Evolutionary conservation across 2,329 filamentous ascomycete species (phyloP), one percentile per base, ranked within the genome.

Genomic region (Penicillium sp.): DNA sequence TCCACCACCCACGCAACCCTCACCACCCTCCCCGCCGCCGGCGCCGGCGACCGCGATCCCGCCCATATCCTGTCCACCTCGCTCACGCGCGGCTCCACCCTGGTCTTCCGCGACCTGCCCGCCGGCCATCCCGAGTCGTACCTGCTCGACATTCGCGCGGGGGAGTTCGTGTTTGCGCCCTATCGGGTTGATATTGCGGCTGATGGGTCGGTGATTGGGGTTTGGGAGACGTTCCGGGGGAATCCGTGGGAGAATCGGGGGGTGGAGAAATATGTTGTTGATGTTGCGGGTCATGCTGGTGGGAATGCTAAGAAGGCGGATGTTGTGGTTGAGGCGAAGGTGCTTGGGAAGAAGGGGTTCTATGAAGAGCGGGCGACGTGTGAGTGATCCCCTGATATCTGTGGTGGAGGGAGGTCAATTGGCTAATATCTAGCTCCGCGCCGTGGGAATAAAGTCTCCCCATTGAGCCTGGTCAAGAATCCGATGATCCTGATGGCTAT

Each of bases 401-500:
- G 4, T 6, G 28, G 28, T 31, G 7, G 28, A 31, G 28, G 28
- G 5, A 31, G 28, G 15, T 37, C 31, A 50, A 35, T 38, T 20
- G 48, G 31, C 5, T 14, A 8, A 20, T 37, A 6, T 2, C n/a
- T 14, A 31, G 8, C 14, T 8, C 20, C 1, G 2, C 1, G 35
- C 8, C 8, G 12, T 37, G 17, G 10, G 20, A 20, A 20, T 50
- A 12, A 65, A 92, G 90, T 94, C 79, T 91, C 88, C 17, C 83
- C 93, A n/a, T 72, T 97, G 58, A 86, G 85, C 59, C 88, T 97
- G 57, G 82, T 97, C 69, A 95, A 95, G 82, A 96, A 91, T 73
- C 95, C 95, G 3, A 98, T 98, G 92, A 97, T 98, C 64, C 84
- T 99, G 61, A 89, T 99, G 81, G 92, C 90, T 4, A 78, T 96